Conservation (phyloP, 202 grass and related monocot genomes). For the Schoenoplectus triqueter region DNA sequence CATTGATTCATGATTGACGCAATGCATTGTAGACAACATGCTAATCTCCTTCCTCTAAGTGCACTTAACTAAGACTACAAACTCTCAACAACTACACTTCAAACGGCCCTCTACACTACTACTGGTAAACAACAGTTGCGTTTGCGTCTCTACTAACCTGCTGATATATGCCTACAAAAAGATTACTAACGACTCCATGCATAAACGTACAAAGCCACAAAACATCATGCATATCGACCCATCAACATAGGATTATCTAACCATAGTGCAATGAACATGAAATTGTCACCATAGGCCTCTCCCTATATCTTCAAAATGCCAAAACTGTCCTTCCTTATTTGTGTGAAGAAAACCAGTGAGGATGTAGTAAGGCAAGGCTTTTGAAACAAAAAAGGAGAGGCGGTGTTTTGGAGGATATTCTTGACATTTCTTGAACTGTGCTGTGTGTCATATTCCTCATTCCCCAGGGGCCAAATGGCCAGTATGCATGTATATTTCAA, state of each 20-base stretch:
- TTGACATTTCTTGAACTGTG: background rate
- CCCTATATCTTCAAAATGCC: background rate
- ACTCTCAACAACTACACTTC: conserved; percentile 29
- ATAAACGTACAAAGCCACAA: conserved; percentile 28
- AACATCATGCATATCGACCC: conserved; percentile 28
- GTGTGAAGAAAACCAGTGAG: background rate
- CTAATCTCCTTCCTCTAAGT: background rate
- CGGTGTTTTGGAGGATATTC: background rate
- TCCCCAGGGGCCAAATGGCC: background rate
- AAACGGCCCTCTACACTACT: conserved; percentile 26
- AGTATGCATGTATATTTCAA: conserved; percentile 25
- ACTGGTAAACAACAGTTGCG: background rate
- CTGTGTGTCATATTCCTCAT: conserved; percentile 11
- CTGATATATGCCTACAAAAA: conserved; percentile 38
- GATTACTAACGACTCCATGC: conserved; percentile 21
- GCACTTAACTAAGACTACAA: background rate
- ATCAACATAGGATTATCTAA: background rate
- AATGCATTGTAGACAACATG: background rate
- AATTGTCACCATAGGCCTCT: background rate
- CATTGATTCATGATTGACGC: background rate
- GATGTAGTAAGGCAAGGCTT: background rate
- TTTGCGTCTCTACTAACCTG: background rate
- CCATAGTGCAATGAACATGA: background rate
- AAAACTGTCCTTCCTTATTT: background rate
- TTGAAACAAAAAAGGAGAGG: background rate